These are phyloP conservation scores for Ustilago xerochloae DNA, from an alignment of 1,284 basidiomycete species.

Conservation along the genomic window DNA sequence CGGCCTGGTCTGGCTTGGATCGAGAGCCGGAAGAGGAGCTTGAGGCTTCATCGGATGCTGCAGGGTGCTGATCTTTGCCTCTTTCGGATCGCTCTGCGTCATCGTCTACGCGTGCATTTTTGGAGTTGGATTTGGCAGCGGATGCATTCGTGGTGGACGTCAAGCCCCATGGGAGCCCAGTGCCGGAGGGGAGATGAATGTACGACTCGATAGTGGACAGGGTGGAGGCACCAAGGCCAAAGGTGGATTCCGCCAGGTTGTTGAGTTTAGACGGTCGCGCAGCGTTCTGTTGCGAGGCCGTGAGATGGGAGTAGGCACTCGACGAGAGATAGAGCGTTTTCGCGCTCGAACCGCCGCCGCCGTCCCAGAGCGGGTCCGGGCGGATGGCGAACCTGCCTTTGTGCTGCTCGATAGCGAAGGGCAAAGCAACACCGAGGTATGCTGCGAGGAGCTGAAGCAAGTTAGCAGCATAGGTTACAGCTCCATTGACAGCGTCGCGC, in stretches of 20 bases:
- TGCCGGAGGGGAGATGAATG: conserved; percentile 43
- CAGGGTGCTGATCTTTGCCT: not conserved
- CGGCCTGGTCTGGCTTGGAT: conserved; percentile 41
- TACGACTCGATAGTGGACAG: conserved; percentile 54
- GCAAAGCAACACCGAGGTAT: conserved; percentile 54
- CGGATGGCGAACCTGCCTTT: conserved; percentile 37
- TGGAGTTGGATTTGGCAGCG: not conserved
- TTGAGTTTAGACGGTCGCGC: conserved; percentile 24
- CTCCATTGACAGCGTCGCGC: conserved; percentile 53
- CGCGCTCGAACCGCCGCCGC: conserved; percentile 43
- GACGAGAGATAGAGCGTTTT: conserved; percentile 48
- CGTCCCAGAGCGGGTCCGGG: conserved; percentile 54
- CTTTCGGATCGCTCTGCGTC: not conserved
- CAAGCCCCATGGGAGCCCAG: conserved; percentile 39
- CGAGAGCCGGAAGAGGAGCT: conserved; percentile 2
- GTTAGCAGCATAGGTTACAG: conserved; percentile 44
- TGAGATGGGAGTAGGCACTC: conserved; percentile 42
- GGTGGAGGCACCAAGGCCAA: conserved; percentile 52
- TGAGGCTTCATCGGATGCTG: not conserved
- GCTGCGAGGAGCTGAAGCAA: conserved; percentile 46
- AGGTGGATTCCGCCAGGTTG: conserved; percentile 47
- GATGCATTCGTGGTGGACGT: conserved; percentile 11
- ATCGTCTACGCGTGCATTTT: not conserved
- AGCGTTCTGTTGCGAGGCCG: conserved; percentile 3
- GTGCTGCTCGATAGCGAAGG: conserved; percentile 48